Evolutionary conservation across 2,329 filamentous ascomycete genomes (phyloP), one percentile per base, ranked within the genome.

Genomic region (Fusarium beomiforme): DNA sequence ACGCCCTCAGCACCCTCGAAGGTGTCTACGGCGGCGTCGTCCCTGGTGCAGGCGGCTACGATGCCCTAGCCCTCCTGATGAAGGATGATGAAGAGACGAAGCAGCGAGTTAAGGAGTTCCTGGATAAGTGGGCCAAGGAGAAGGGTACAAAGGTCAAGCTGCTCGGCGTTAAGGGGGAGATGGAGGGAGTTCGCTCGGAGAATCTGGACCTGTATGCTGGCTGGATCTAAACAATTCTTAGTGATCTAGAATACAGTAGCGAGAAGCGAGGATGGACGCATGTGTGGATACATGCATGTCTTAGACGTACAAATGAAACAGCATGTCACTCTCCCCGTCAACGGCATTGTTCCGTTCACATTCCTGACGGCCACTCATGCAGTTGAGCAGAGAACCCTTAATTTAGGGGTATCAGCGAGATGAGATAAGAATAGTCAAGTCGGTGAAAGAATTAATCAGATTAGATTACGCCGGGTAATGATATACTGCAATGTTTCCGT

Each of bases 11-110:
- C n/a, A 77, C 74, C 7, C 83, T 98, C 3, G 87, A 92, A 0
- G 96, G 95, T 9, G 94, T 98, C 6, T 89, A 95, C 71, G 95
- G 94, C 1, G 96, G 95, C 1, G 94, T 98, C 0, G 96, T 98
- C 0, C 96, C 96, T 0, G 96, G 96, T 0, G 96, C 96, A 0
- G 96, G 96, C 13, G 96, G 96, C 0, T 98, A 93, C 77, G 96
- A 99, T 84, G 96, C 96, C 3, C 87, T 97, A 59, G 92, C 92
- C 2, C 80, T 99, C 66, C 81, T 99, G 64, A 89, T 97, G 71
- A 87, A 88, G 75, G 93, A 98, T 75, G 90, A 92, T 57, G 85
- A 85, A 37, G 87, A 86, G 51, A 93, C 93, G 3, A 83, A 91
- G 59, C 78, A 78, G 24, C 82, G 84, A 16, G 81, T 98, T 24